phyloP scores from a whole-genome alignment of 1,139 yeast species.

The Scheffersomyces cryptocercus region DNA sequence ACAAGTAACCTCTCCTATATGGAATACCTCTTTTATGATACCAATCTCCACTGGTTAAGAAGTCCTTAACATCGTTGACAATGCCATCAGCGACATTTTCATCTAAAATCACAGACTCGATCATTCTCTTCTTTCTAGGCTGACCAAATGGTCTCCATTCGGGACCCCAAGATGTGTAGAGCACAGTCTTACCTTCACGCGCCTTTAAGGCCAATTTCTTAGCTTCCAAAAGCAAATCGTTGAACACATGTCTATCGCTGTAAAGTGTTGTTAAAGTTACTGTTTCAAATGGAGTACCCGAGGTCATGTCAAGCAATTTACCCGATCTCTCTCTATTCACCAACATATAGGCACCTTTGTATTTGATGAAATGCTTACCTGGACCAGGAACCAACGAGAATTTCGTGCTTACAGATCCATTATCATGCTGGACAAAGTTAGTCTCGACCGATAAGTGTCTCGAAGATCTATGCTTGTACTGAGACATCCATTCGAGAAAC shows the following conservation, averaged over 20 bases:
- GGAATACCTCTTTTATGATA: slow-evolving; percentile 96
- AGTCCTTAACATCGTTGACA: slow-evolving; percentile 74
- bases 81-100: slow-evolving; percentile 67
- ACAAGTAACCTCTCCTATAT: slow-evolving; percentile 87
- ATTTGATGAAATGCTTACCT: slow-evolving; percentile 84
- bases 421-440: slow-evolving; percentile 82
- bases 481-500: slow-evolving; percentile 97
- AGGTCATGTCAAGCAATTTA: slow-evolving; percentile 81
- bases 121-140: slow-evolving; percentile 82
- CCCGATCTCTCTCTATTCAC: slow-evolving; percentile 91
- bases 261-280: slow-evolving; percentile 88
- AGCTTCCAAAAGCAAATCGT: slow-evolving; percentile 80
- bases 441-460: slow-evolving; percentile 93
- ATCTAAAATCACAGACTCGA: slow-evolving; percentile 86
- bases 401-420: slow-evolving; percentile 85
- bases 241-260: slow-evolving; percentile 72
- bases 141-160: slow-evolving; percentile 99
- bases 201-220: slow-evolving; percentile 77
- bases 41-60: slow-evolving; percentile 82
- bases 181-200: slow-evolving; percentile 91
- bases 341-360: slow-evolving; percentile 85
- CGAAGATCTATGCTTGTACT: slow-evolving; percentile 67
- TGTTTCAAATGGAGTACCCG: slow-evolving; percentile 95
- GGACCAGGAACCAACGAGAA: slow-evolving; percentile 98
- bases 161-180: slow-evolving; percentile 95